Base-by-base conservation (phyloP, 2,329 filamentous ascomycete genomes). In the Cucurbitaria berberidis region DNA sequence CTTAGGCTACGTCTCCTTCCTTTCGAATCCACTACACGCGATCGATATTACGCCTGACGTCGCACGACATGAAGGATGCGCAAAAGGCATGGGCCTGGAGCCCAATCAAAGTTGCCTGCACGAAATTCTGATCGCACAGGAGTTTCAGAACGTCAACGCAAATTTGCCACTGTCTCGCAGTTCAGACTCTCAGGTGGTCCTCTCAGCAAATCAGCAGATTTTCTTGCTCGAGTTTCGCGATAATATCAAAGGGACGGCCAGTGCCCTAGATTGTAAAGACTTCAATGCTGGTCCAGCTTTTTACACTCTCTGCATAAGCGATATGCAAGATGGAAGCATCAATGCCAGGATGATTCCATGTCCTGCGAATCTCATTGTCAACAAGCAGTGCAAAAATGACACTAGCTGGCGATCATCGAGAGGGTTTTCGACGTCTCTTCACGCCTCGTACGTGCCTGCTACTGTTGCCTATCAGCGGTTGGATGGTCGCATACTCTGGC, bases 1-100 rank as follows among this genome's bases (percentile, higher is more conserved):
- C 43, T 26, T 59, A 1, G 45, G 27, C 18, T 62, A 59, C 29
- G 53, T 57, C n/a, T 15, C 49, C 2, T 62, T 62, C 40, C 53
- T 62, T 13, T 21, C 16, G 13, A 51, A 57, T 43, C 50, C 59
- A n/a, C 22, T 57, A 13, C 56, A 57, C 29, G 47, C 59, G 11
- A 48, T 61, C 26, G 55, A 56, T 19, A 36, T 54, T 13, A 51
- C 54, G 7, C 51, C 55, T 8, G n/a, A 49, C 15, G 38, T 41
- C n/a, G 36, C 44, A 10, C 32, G 32, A n/a, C 24, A 9, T 27
- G 34, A 42, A 11, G 41, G 39, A 9, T 59, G 58, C 38, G 22
- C 13, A 5, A 56, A 47, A 34, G 55, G 58, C 16, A 18, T 59
- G 35, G 29, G 45, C 8, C 11, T 51, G 4, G 18, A 32, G 1